phyloP scores from a whole-genome alignment of 1,139 yeast genomes.

The Geotrichum fermentans region DNA sequence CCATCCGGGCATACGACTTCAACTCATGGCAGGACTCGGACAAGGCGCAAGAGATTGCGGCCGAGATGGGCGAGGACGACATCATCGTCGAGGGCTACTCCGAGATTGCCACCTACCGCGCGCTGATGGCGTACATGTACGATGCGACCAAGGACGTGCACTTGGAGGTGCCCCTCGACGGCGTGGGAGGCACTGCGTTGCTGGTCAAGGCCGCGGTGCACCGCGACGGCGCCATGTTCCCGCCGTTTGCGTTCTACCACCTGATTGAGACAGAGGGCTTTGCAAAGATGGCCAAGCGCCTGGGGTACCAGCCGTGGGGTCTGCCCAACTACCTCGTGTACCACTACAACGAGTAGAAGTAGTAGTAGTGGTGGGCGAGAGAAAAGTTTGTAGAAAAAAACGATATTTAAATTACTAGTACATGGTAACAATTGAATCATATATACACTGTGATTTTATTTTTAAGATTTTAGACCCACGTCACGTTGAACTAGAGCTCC shows the following conservation, averaged over 20 bases:
- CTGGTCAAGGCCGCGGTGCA: slow-evolving; percentile 95
- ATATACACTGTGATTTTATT: too few species aligned
- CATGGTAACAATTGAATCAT: too few species aligned
- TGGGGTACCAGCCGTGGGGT: slow-evolving; percentile 87
- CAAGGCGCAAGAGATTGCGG: slow-evolving; percentile 72
- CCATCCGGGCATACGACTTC: slow-evolving; percentile 87
- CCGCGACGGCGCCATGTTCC: slow-evolving; percentile 99
- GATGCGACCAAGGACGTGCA: slow-evolving; percentile 55
- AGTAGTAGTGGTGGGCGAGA: too few species aligned
- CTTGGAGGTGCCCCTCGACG: slow-evolving; percentile 75
- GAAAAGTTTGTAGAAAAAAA: too few species aligned
- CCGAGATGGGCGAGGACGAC: slow-evolving; percentile 72
- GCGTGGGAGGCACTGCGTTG: slow-evolving; percentile 95
- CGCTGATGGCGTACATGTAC: slow-evolving; percentile 89
- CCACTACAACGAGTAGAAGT: slow-evolving; percentile 41
- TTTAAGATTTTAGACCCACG: too few species aligned
- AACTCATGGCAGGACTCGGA: slow-evolving; percentile 96
- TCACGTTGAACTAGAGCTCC: too few species aligned
- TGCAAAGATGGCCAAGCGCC: slow-evolving; percentile 94
- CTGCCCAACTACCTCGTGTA: slow-evolving; percentile 90
- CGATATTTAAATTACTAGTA: too few species aligned
- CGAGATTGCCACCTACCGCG: slow-evolving; percentile 89
- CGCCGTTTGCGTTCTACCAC: slow-evolving; percentile 94
- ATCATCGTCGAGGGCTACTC: slow-evolving; percentile 86
- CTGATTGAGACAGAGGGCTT: slow-evolving; percentile 97